Base-by-base conservation (phyloP, 1,284 basidiomycete species). In the Quambalaria eucalypti region DNA sequence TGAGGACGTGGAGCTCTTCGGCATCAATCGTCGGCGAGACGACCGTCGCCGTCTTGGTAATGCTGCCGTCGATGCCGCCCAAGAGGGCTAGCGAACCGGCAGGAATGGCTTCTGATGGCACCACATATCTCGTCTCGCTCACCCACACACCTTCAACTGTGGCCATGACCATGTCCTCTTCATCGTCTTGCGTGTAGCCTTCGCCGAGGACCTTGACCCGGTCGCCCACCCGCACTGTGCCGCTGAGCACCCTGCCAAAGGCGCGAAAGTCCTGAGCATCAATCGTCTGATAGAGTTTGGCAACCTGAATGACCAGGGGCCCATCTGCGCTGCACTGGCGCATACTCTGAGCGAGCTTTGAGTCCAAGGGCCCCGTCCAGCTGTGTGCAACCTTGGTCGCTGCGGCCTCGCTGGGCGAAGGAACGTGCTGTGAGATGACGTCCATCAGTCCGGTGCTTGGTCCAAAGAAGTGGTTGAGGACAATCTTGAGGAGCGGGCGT, bases 241-340 rank as follows among this genome's bases (percentile, higher is more conserved):
- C 95, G 67, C 89, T 91, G 77, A 97, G 81, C 19, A 99, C 86
- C 59, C 95, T 84, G 25, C 93, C 95, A 69, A 93, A 93, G 4
- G 95, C 91, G 54, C 92, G 82, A 82, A 99, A 98, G 39, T 87
- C 88, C 65, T 87, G 87, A 8, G 95, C 95, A 70, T 99, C 95
- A 8, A 87, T 87, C 1, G 93, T 95, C 65, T 93, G 89, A 77
- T 90, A 96, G 16, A 98, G 80, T 78, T 98, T 99, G 50, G 90
- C 82, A 54, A 98, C 80, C 59, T 97, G 90, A 1, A 98, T 84
- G 79, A 97, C 88, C 10, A 93, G 82, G 19, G 91, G 92, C 1
- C 87, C 93, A 28, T 86, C 82, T 4, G 88, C 78, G 64, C 90
- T 84, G 69, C 90, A 92, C 21, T 82, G 79, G 70, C 86, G 83